phyloP scores from a whole-genome alignment of 75 land plant genomes.

The Chamaecyparis obtusa region DNA sequence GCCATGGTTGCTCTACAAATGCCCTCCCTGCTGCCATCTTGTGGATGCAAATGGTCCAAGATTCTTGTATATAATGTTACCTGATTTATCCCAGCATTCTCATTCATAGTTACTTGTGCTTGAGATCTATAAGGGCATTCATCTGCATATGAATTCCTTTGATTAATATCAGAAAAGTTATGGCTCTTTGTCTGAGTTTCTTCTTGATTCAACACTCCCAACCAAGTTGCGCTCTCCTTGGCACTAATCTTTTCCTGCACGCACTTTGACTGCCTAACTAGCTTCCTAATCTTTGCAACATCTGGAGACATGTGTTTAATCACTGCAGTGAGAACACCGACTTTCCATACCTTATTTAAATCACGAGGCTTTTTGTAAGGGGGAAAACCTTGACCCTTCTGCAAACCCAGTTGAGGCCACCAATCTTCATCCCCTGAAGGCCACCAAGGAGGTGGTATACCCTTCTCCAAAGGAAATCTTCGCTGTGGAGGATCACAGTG shows the following conservation, averaged over 20 bases:
- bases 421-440: slow-evolving; percentile 71
- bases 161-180: slow-evolving; percentile 27
- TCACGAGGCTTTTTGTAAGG: slow-evolving; percentile 86
- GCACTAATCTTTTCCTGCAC: slow-evolving; percentile 85
- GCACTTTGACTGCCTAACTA: slow-evolving; percentile 65
- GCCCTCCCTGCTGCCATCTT: slow-evolving; percentile 19
- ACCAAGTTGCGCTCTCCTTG: slow-evolving; percentile 76
- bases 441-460: slow-evolving; percentile 83
- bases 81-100: background rate
- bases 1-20: background rate
- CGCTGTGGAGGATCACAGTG: slow-evolving; percentile 81
- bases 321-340: slow-evolving; percentile 70
- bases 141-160: background rate
- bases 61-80: background rate
- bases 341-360: slow-evolving; percentile 81
- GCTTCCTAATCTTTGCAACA: slow-evolving; percentile 59
- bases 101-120: background rate
- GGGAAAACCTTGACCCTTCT: slow-evolving; percentile 39
- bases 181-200: slow-evolving; percentile 28
- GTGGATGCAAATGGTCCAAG: background rate
- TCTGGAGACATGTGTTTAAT: slow-evolving; percentile 82
- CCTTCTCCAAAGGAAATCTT: slow-evolving; percentile 72
- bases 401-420: slow-evolving; percentile 58
- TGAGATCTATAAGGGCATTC: background rate
- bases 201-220: slow-evolving; percentile 56